These are phyloP conservation scores for peach (Prunus persica) DNA, from an alignment of 306 rosid species.

Conservation along the genomic window Prunus_persica_NCBIv2 NC_034014.1:24712001-24712500, in stretches of 20 bases:
- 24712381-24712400: not conserved
- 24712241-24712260: not conserved
- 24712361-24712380: not conserved
- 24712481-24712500: not conserved
- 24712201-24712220: not conserved
- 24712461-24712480: not conserved
- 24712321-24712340: not conserved
- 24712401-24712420: not conserved
- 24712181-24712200: not conserved
- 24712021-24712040: not conserved
- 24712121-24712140: not conserved
- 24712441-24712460: not conserved
- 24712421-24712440: not conserved
- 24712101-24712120: constrained; percentile 1
- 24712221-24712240: not conserved
- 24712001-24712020: not conserved
- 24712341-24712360: constrained; percentile 2
- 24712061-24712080: not conserved
- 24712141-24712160: not conserved
- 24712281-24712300: not conserved
- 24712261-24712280: not conserved
- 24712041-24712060: not conserved
- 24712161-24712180: constrained; percentile 17
- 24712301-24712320: not conserved
- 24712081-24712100: not conserved